Conservation (phyloP, 1,284 basidiomycete species). For the Boletus semigastroideus region DNA sequence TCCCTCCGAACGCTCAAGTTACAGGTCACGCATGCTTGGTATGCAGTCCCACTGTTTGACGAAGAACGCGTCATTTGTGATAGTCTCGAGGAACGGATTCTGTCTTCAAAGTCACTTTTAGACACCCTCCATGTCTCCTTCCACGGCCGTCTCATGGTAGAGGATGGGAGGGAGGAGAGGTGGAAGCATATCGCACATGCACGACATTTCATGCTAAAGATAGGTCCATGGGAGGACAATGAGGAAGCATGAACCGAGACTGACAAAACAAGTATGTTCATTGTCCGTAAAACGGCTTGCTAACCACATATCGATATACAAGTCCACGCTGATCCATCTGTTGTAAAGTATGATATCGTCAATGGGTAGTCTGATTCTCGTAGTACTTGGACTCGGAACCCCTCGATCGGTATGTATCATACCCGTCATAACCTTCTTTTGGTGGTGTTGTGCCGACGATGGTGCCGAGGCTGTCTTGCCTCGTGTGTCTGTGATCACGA, state of each 20-base stretch:
- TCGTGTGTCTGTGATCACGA: constrained; percentile 43
- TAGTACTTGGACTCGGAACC: constrained; percentile 1
- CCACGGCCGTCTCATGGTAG: constrained; percentile 26
- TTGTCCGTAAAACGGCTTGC: constrained; percentile 1
- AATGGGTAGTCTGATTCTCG: constrained; percentile 40
- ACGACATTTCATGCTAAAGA: constrained; percentile 24
- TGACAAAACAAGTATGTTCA: not conserved
- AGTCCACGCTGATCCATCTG: constrained; percentile 42
- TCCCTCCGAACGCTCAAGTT: constrained; percentile 37
- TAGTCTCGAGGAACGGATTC: constrained; percentile 20
- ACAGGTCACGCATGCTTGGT: constrained; percentile 37
- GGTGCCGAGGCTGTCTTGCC: constrained; percentile 56
- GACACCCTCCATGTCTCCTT: constrained; percentile 28
- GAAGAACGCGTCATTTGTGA: constrained; percentile 36
- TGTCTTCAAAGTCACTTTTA: constrained; percentile 8
- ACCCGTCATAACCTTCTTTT: constrained; percentile 39
- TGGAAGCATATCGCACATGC: constrained; percentile 30
- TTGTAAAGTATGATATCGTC: constrained; percentile 4
- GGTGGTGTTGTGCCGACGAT: constrained; percentile 51
- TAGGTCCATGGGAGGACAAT: constrained; percentile 16
- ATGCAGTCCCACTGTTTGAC: constrained; percentile 29
- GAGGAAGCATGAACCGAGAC: constrained; percentile 7
- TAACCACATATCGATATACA: constrained; percentile 3
- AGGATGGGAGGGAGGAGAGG: constrained; percentile 26
- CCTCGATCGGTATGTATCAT: constrained; percentile 20